Base-by-base conservation (phyloP, 2,329 filamentous ascomycete species). In the Ascosphaera aggregata region DNA sequence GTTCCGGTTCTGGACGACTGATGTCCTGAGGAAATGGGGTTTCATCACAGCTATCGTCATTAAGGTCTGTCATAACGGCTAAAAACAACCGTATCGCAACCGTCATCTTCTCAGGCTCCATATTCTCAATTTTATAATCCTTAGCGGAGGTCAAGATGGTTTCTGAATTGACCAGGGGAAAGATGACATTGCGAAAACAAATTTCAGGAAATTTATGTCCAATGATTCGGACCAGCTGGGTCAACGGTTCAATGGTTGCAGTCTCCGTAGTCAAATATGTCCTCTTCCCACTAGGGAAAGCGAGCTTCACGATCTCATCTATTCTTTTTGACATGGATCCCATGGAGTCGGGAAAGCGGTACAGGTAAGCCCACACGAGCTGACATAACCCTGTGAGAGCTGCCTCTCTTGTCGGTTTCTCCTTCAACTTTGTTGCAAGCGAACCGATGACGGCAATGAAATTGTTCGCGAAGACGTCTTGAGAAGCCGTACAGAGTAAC, bases 81-180 rank as follows among this genome's bases (percentile, higher is more conserved):
- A 98, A 65, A 53, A 95, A 98, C 2, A 89, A 80, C 44, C 84
- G 73, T 44, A 98, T 98, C 2, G 85, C 89, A 47, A 98, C 80
- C n/a, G 95, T 86, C 60, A 94, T 92, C 49, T 81, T 78, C 52
- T 98, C 91, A 0, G 91, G 89, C 44, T 98, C 89, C 44, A 98
- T 67, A 51, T 91, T 81, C 51, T 95, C 89, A 19, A 94, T 79
- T 51, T 73, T 84, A 34, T 89, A 61, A 35, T 93, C 80, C 49
- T 76, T 80, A 63, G 65, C 66, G 11, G 22, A 5, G 15, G 74
- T 71, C 19, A 70, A 66, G 52, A 94, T 89, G n/a, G 84, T 63
- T 39, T 94, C 86, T 1, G 84, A 82, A 52, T 92, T 93, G 51
- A 98, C 79, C 30, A 98, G 62, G 2, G 86, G 89, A 48, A 94